phyloP scores from a whole-genome alignment of 192 early-diverging fungal genomes.

The Cetraspora pellucida region DNA sequence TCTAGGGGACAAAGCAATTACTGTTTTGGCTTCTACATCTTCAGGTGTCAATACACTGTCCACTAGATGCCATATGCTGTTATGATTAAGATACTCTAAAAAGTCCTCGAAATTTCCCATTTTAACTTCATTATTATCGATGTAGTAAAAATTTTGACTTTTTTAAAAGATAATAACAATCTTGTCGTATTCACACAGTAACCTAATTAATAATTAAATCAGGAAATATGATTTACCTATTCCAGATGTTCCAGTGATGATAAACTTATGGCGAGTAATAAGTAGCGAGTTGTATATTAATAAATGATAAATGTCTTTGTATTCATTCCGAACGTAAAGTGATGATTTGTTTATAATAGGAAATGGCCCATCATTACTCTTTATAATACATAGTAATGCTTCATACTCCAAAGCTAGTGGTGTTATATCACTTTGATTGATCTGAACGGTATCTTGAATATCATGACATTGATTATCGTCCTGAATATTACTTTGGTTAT shows the following conservation, averaged over 20 bases:
- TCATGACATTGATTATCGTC: too few species aligned
- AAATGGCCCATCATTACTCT: neutral
- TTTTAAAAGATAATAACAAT: slow-evolving; percentile 8
- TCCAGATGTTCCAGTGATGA: slow-evolving; percentile 41
- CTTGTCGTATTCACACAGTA: slow-evolving; percentile 36
- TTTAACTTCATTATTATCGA: neutral
- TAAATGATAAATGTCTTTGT: slow-evolving; percentile 34
- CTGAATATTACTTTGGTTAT: too few species aligned
- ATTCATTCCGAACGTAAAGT: slow-evolving; percentile 34
- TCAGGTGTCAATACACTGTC: neutral
- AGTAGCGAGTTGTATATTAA: neutral
- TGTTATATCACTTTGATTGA: too few species aligned
- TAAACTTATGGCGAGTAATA: slow-evolving; percentile 12
- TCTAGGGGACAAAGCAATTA: slow-evolving; percentile 4
- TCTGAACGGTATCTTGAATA: too few species aligned
- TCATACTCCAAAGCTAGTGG: too few species aligned
- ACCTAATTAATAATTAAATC: slow-evolving; percentile 39
- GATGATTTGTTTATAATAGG: neutral
- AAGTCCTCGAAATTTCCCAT: neutral
- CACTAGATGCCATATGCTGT: neutral
- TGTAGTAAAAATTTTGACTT: slow-evolving; percentile 8
- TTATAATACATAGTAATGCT: too few species aligned
- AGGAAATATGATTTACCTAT: slow-evolving; percentile 44
- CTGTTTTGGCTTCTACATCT: neutral
- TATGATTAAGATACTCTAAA: neutral